phyloP scores from a whole-genome alignment of 306 rosid genomes.

The Gynostemma pentaphyllum region DNA sequence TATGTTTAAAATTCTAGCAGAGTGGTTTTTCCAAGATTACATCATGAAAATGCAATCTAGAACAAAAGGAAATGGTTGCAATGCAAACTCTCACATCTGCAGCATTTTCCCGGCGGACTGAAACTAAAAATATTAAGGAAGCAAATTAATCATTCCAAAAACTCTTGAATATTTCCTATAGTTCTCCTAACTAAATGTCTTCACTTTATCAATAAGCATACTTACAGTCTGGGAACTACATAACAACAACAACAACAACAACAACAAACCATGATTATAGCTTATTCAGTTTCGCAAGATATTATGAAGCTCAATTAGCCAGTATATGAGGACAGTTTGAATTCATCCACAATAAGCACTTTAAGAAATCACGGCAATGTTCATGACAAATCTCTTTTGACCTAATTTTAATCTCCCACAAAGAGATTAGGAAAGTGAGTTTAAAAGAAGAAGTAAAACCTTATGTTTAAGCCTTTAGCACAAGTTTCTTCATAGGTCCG shows the following conservation, averaged over 20 bases:
- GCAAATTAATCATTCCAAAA: background rate
- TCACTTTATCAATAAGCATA: background rate
- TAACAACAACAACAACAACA: background rate
- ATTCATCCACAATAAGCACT: background rate
- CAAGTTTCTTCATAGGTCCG: constrained; percentile 55
- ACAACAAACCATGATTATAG: background rate
- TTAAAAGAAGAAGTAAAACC: constrained; percentile 20
- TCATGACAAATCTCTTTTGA: background rate
- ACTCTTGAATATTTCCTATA: background rate
- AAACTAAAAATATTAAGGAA: background rate
- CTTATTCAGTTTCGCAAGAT: background rate
- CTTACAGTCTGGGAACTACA: background rate
- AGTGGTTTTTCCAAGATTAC: background rate
- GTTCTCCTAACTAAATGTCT: background rate
- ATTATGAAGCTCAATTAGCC: background rate
- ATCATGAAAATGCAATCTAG: background rate
- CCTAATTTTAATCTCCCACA: background rate
- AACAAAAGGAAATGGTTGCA: no score
- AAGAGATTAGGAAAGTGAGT: background rate
- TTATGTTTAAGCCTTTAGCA: constrained; percentile 66
- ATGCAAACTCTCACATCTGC: background rate
- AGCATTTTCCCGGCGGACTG: background rate
- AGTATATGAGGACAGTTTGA: background rate
- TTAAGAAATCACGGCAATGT: background rate
- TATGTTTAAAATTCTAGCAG: no score